Percentiles rank a stretch among this genome's conserved stretches.
Evolutionary conservation across 352 stramenopile species (phyloP).

Genomic region (Phytophthora cryptogea): DNA sequence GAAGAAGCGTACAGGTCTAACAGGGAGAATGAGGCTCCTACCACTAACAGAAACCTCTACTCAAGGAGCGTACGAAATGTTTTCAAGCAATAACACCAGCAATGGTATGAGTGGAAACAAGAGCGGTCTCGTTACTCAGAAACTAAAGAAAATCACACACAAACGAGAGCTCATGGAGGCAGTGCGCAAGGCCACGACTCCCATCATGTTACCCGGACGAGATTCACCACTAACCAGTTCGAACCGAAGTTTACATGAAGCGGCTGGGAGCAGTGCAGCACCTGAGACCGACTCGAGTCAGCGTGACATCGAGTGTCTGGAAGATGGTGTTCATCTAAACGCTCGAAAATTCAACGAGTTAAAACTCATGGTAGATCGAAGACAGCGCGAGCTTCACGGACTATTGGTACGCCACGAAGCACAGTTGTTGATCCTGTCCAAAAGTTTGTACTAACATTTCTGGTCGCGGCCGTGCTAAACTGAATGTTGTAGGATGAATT

Average conservation of each 20-base stretch:
- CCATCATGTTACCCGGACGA: constrained; percentile 58
- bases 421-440: not conserved
- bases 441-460: no score
- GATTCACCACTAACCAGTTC: constrained; percentile 38
- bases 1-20: constrained; percentile 56
- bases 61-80: constrained; percentile 33
- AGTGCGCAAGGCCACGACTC: constrained; percentile 74
- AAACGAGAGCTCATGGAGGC: constrained; percentile 80
- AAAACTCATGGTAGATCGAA: constrained; percentile 65
- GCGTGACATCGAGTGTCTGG: constrained; percentile 67
- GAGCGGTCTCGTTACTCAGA: constrained; percentile 30
- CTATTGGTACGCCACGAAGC: constrained; percentile 43
- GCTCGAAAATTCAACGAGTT: constrained; percentile 84
- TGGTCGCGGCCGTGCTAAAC: no score
- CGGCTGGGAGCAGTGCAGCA: constrained; percentile 14
- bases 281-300: constrained; percentile 49
- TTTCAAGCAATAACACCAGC: constrained; percentile 36
- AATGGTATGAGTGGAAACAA: constrained; percentile 31
- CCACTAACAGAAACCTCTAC: constrained; percentile 45
- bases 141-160: constrained; percentile 77
- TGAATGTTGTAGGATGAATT: constrained; percentile 56
- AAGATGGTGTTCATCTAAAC: constrained; percentile 74
- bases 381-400: constrained; percentile 64
- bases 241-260: constrained; percentile 32
- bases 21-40: constrained; percentile 51